A percentile compares a stretch with the other conserved stretches of the same genome.
Conservation (phyloP, 805 yeast species). For the Zygosaccharomyces kombuchaensis region DNA sequence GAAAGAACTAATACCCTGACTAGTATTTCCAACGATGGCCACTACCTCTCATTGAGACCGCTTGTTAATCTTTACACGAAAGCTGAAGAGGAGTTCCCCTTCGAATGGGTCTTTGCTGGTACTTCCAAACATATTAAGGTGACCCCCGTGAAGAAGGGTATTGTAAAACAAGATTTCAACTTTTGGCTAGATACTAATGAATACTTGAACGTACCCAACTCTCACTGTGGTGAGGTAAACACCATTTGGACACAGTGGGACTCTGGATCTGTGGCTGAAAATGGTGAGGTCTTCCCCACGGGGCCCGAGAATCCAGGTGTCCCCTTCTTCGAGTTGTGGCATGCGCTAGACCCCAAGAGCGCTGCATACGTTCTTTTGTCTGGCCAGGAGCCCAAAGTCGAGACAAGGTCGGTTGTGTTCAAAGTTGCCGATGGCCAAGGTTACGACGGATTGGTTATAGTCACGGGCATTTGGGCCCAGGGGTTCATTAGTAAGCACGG, state of each 20-base stretch:
- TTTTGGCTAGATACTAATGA: conserved; percentile 33
- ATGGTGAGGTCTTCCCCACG: conserved; percentile 31
- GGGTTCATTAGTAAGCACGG: conserved; percentile 30
- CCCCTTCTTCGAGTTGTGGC: conserved; percentile 35
- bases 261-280: conserved; percentile 33
- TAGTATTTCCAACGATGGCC: conserved; percentile 33
- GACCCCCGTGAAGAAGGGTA: conserved; percentile 27
- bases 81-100: conserved; percentile 38
- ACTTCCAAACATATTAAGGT: conserved; percentile 38
- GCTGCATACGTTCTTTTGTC: conserved; percentile 20
- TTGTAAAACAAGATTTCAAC: conserved; percentile 25
- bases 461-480: conserved; percentile 35
- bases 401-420: conserved; percentile 26
- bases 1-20: conserved; percentile 34
- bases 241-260: conserved; percentile 34
- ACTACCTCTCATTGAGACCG: conserved; percentile 38
- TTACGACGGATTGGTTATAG: conserved; percentile 29
- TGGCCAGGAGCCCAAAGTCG: conserved; percentile 6
- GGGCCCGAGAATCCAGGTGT: conserved; percentile 29
- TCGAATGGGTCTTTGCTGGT: conserved; percentile 60
- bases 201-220: conserved; percentile 25
- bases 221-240: conserved; percentile 29
- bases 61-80: conserved; percentile 27
- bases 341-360: conserved; percentile 31
- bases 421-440: conserved; percentile 21